phyloP scores from a whole-genome alignment of 345 rosid species.

The Gossypium ekmanianum region DNA sequence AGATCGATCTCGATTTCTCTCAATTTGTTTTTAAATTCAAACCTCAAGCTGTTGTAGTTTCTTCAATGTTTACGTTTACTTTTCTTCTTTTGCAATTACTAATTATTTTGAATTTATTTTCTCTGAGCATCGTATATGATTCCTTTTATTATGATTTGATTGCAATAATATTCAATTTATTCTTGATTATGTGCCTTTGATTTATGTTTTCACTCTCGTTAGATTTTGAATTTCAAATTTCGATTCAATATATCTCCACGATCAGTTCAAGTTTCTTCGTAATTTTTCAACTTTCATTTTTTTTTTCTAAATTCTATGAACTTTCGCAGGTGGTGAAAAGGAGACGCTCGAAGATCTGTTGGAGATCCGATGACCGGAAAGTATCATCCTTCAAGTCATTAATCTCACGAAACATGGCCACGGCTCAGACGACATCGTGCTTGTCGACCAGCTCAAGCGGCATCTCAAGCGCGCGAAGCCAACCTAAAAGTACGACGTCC shows the following conservation, averaged over 20 bases:
- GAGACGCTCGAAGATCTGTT: conserved; percentile 41
- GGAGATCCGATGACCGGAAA: conserved; percentile 30
- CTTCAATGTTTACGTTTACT: background rate
- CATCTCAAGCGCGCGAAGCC: conserved; percentile 39
- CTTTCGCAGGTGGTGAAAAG: conserved; percentile 45
- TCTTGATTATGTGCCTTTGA: conserved; percentile 3
- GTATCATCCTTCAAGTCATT: conserved; percentile 14
- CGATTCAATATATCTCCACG: background rate
- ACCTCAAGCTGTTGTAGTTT: background rate
- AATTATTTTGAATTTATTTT: background rate
- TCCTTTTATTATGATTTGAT: background rate
- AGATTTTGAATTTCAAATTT: conserved; percentile 1
- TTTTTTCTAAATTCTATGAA: background rate
- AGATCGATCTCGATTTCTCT: background rate
- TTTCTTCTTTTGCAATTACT: background rate
- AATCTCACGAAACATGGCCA: background rate
- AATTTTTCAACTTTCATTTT: too few relatives aligned
- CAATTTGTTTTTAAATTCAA: conserved; percentile 5
- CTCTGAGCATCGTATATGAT: background rate
- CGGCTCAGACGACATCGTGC: conserved; percentile 52
- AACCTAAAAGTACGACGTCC: background rate
- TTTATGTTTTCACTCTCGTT: background rate
- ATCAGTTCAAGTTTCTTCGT: conserved; percentile 2
- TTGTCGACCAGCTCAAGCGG: conserved; percentile 58
- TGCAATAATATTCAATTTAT: background rate